These are phyloP conservation scores for Usnea hakonensis DNA, from an alignment of 495 filamentous ascomycete species.

Conservation along the genomic window DNA sequence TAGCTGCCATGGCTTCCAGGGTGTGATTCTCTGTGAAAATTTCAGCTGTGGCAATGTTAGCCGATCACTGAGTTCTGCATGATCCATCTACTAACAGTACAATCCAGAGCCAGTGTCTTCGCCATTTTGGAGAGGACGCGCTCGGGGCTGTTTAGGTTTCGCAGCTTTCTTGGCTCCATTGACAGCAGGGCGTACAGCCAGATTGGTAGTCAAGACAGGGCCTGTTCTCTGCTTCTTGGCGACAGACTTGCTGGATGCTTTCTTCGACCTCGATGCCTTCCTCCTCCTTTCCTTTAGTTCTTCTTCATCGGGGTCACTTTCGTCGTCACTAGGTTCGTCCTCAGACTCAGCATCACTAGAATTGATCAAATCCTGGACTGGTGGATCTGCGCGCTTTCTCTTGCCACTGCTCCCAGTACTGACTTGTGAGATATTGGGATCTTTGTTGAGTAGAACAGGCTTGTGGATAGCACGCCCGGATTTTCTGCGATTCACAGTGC, in stretches of 20 bases:
- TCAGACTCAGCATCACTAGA: constrained; percentile 43
- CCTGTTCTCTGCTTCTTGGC: constrained; percentile 51
- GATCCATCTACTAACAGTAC: constrained; percentile 52
- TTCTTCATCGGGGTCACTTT: constrained; percentile 57
- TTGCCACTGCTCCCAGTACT: constrained; percentile 38
- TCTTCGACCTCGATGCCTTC: constrained; percentile 52
- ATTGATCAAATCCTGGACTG: constrained; percentile 31
- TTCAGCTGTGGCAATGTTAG: constrained; percentile 47
- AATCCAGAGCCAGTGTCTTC: constrained; percentile 59
- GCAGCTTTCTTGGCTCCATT: constrained; percentile 37
- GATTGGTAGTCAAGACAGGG: constrained; percentile 48
- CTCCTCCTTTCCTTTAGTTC: constrained; percentile 52
- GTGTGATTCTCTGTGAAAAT: constrained; percentile 67
- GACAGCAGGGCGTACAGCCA: constrained; percentile 43
- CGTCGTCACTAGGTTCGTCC: constrained; percentile 42
- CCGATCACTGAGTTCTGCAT: constrained; percentile 16
- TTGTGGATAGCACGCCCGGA: constrained; percentile 74
- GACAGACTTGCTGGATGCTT: constrained; percentile 43
- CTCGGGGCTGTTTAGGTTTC: constrained; percentile 47
- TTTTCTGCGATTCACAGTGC: constrained; percentile 59
- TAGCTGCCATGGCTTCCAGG: constrained; percentile 65
- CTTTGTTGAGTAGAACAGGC: constrained; percentile 56
- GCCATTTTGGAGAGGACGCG: constrained; percentile 54
- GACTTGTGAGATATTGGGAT: constrained; percentile 28
- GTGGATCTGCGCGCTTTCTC: constrained; percentile 44